These are phyloP conservation scores for Aristolochia californica DNA, from an alignment of 164 flowering plant genomes.

Conservation along the genomic window DNA sequence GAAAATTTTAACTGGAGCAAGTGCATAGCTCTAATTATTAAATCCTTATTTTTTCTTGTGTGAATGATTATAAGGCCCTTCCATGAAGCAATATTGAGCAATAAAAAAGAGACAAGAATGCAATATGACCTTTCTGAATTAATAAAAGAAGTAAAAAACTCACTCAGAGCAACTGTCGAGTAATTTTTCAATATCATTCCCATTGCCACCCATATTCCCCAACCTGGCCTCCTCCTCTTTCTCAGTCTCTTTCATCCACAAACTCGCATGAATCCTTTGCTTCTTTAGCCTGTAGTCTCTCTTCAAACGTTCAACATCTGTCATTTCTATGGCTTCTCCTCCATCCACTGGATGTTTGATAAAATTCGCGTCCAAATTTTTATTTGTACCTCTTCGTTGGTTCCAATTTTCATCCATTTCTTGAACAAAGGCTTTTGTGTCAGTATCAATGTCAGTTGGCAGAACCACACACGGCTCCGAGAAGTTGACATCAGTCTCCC, in stretches of 20 bases:
- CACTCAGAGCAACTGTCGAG: conserved; percentile 89
- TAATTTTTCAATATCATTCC: conserved; percentile 67
- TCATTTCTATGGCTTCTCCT: not conserved
- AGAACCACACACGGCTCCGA: conserved; percentile 12
- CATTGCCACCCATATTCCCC: conserved; percentile 35
- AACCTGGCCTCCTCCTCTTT: conserved; percentile 74
- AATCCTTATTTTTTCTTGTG: not conserved
- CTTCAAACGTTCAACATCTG: conserved; percentile 64
- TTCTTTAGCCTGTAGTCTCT: conserved; percentile 85
- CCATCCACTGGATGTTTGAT: conserved; percentile 1
- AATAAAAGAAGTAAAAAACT: conserved; percentile 10
- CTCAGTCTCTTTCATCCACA: conserved; percentile 96
- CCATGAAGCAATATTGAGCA: not conserved
- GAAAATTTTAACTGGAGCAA: too few relatives aligned
- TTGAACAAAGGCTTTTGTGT: conserved; percentile 83
- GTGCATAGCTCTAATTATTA: too few relatives aligned
- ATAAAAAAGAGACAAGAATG: not conserved
- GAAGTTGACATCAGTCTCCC: conserved; percentile 81
- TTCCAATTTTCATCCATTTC: conserved; percentile 93
- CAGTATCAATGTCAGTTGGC: conserved; percentile 44
- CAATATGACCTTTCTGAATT: not conserved
- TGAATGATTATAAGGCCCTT: not conserved
- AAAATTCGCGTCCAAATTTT: conserved; percentile 7
- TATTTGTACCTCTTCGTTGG: conserved; percentile 31
- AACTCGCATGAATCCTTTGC: conserved; percentile 80